Conservation (phyloP, 225 moss, liverwort and hornwort species). For the Thuidium tamariscinum region DNA sequence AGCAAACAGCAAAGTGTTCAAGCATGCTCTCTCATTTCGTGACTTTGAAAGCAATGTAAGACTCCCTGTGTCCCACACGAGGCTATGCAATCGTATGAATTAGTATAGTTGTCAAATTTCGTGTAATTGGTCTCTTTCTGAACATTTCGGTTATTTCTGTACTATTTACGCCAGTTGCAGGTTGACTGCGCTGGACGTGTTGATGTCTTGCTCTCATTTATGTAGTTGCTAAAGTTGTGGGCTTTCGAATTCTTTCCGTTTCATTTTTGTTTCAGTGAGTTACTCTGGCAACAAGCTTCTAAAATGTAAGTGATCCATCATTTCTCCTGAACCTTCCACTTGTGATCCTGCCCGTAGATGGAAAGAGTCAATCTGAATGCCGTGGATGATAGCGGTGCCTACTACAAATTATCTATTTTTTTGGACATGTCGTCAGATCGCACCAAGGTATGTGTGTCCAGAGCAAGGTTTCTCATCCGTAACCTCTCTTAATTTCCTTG, state of each 20-base stretch:
- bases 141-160: not conserved
- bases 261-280: not conserved
- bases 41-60: slow-evolving; percentile 92
- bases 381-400: slow-evolving; percentile 67
- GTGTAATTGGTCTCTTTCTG: not conserved
- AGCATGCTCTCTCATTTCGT: slow-evolving; percentile 68
- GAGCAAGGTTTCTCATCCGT: not conserved
- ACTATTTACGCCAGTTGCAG: not conserved
- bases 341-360: slow-evolving; percentile 47
- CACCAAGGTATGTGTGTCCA: slow-evolving; percentile 47
- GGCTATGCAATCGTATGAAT: not conserved
- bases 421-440: slow-evolving; percentile 97
- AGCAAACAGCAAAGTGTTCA: slow-evolving; percentile 59
- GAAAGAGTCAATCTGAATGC: slow-evolving; percentile 83
- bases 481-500: not conserved
- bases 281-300: not conserved
- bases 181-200: not conserved
- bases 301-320: not conserved
- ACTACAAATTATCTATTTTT: slow-evolving; percentile 88
- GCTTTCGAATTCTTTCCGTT: not conserved
- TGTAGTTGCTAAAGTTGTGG: not conserved
- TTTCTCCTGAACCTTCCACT: not conserved
- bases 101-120: not conserved
- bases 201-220: not conserved
- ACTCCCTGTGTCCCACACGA: not conserved